Evolutionary conservation across 495 filamentous ascomycete genomes (phyloP).

Genomic region (Aspergillus wentii): DNA sequence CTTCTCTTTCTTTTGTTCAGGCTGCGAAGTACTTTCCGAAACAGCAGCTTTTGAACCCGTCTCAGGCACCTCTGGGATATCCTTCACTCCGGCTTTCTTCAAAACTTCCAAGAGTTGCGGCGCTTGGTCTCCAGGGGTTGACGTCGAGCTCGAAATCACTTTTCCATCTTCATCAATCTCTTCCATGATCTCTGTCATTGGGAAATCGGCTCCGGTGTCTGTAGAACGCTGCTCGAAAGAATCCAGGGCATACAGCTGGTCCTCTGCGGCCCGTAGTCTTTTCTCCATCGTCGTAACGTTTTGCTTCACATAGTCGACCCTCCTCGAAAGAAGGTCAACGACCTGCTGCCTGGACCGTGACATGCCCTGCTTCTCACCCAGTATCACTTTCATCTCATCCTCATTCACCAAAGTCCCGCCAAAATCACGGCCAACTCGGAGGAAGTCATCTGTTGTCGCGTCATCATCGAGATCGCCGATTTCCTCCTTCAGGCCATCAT

Average conservation of each 20-base stretch:
- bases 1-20: background rate
- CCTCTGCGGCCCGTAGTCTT: slow-evolving; percentile 61
- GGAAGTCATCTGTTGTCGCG: slow-evolving; percentile 45
- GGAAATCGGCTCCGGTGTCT: slow-evolving; percentile 40
- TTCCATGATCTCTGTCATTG: slow-evolving; percentile 83
- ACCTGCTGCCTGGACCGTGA: slow-evolving; percentile 53
- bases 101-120: slow-evolving; percentile 61
- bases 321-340: slow-evolving; percentile 62
- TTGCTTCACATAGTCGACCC: slow-evolving; percentile 82
- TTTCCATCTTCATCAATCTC: slow-evolving; percentile 91
- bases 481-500: slow-evolving; percentile 81
- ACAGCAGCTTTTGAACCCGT: slow-evolving; percentile 1
- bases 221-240: slow-evolving; percentile 16
- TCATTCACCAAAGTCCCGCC: slow-evolving; percentile 52
- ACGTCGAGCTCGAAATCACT: slow-evolving; percentile 60
- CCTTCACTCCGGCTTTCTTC: slow-evolving; percentile 62
- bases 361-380: slow-evolving; percentile 28
- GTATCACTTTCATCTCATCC: slow-evolving; percentile 41
- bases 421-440: slow-evolving; percentile 43
- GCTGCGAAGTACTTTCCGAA: background rate
- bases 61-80: slow-evolving; percentile 31
- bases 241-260: slow-evolving; percentile 55
- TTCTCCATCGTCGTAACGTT: slow-evolving; percentile 66
- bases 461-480: slow-evolving; percentile 51
- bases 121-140: slow-evolving; percentile 55